Evolutionary conservation across 2,329 filamentous ascomycete species (phyloP), one percentile per base, ranked within the genome.

Genomic region (Aspergillus brasiliensis): DNA sequence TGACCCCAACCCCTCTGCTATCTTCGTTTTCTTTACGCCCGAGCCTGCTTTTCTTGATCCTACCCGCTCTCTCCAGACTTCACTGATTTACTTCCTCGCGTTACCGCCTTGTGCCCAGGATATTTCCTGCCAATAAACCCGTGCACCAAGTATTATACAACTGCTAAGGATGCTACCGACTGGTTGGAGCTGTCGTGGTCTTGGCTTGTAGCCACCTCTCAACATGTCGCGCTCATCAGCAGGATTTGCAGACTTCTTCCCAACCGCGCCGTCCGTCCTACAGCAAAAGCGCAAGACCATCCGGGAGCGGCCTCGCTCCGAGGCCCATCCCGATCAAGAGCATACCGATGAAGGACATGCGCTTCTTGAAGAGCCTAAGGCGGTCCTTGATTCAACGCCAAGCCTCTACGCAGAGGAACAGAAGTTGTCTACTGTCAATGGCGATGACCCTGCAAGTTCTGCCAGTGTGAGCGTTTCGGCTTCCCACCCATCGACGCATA

Each of bases 201-300:
- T 66, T 71, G 75, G 75, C 74, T 75, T 73, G 67, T 78, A 78
- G 76, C 76, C 76, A 72, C 69, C 67, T 75, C 66, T 73, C 83
- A 88, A 81, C 81, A 91, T 91, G 89, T 91, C 91, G 87, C 91
- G 90, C 82, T 86, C 88, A 76, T 84, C 85, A 78, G 88, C 89
- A 82, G 88, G 88, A 81, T 93, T 92, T 84, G 90, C 89, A 80
- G 88, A 92, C 80, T 95, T 92, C 84, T 93, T 92, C 78, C 90
- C 90, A 69, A 87, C 89, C 75, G 91, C 90, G 73, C 90, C 91
- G 68, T 85, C 86, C 70, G 87, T 86, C 65, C 76, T 83, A 58
- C 78, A 80, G 65, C 75, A 79, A 67, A 80, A 80, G 77, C 78
- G 78, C 65, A 77, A 77, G 68, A 68, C 73, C 56, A 82, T 84